These are phyloP conservation scores for Ogataea ramenticola DNA, from an alignment of 805 yeast genomes.

Conservation along the genomic window DNA sequence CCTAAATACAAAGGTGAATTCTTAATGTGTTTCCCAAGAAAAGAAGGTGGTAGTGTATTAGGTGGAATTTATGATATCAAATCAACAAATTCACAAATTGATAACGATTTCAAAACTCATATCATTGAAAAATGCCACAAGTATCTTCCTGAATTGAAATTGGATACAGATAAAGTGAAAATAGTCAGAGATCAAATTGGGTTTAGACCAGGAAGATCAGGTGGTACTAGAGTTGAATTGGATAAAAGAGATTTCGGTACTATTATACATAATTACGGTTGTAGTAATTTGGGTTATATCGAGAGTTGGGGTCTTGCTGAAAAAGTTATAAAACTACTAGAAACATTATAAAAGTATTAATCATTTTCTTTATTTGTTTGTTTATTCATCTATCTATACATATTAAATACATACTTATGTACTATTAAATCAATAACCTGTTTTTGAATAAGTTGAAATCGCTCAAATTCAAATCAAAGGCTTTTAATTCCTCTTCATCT, in stretches of 20 bases:
- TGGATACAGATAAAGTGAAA: slow-evolving; percentile 30
- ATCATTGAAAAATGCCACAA: slow-evolving; percentile 34
- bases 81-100: slow-evolving; percentile 25
- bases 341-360: too few relatives aligned
- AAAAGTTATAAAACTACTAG: slow-evolving; percentile 26
- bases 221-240: slow-evolving; percentile 43
- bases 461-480: slow-evolving; percentile 38
- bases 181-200: slow-evolving; percentile 54
- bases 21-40: slow-evolving; percentile 56
- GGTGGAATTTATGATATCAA: slow-evolving; percentile 41
- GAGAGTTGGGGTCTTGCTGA: slow-evolving; percentile 54
- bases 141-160: slow-evolving; percentile 50
- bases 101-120: slow-evolving; percentile 41
- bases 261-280: slow-evolving; percentile 59
- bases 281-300: slow-evolving; percentile 67
- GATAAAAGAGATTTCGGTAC: slow-evolving; percentile 18
- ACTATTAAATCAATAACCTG: neutral
- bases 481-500: slow-evolving; percentile 26
- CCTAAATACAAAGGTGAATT: slow-evolving; percentile 35
- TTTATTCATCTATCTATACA: neutral
- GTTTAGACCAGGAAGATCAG: slow-evolving; percentile 56
- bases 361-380: too few relatives aligned
- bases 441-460: slow-evolving; percentile 24
- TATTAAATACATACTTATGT: neutral
- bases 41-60: slow-evolving; percentile 58